Evolutionary conservation across 441 rosid genomes (phyloP).

Genomic region (Jatropha multifida): DNA sequence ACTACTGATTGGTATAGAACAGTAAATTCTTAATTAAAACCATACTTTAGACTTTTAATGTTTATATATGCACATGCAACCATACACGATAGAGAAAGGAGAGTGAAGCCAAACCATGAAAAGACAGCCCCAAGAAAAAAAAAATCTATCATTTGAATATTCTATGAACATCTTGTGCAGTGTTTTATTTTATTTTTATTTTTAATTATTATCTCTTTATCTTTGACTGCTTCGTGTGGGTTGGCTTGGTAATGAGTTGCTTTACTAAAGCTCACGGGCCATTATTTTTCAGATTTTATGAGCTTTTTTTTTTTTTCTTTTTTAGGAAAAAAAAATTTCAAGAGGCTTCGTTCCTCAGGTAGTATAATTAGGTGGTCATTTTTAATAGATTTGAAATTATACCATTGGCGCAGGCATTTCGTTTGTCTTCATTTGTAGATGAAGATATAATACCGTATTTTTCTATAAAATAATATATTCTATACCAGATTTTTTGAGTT

Average conservation of each 20-base stretch:
- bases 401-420: background rate
- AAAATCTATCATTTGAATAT: background rate
- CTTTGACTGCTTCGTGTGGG: background rate
- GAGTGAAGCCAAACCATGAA: background rate
- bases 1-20: background rate
- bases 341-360: too few relatives aligned
- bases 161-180: background rate
- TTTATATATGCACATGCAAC: too few relatives aligned
- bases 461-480: too few relatives aligned
- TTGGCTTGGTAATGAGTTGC: background rate
- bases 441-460: too few relatives aligned
- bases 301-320: background rate
- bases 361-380: too few relatives aligned
- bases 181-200: background rate
- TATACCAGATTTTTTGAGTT: too few relatives aligned
- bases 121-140: background rate
- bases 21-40: background rate
- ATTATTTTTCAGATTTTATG: background rate
- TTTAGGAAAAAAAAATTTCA: too few relatives aligned
- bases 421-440: background rate
- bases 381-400: too few relatives aligned
- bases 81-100: background rate
- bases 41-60: background rate
- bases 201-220: background rate
- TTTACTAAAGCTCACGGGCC: background rate